phyloP scores from a whole-genome alignment of 768 basidiomycete genomes.

The Rhizopogon salebrosus region DNA sequence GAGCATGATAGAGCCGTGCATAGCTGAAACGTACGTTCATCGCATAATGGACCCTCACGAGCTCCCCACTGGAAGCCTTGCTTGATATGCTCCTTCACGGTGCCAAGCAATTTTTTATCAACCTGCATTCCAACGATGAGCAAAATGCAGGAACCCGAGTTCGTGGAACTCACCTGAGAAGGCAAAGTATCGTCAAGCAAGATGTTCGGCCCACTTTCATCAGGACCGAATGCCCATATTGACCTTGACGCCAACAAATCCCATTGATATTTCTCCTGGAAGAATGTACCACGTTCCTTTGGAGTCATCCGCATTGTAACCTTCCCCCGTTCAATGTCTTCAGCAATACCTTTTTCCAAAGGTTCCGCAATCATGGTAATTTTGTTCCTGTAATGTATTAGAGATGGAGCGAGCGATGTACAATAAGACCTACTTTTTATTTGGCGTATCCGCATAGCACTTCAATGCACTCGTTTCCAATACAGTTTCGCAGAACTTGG shows the following conservation, averaged over 20 bases:
- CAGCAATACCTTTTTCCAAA: slow-evolving; percentile 89
- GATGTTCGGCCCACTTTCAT: slow-evolving; percentile 91
- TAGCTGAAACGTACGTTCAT: slow-evolving; percentile 79
- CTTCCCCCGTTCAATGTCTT: slow-evolving; percentile 91
- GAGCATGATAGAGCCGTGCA: neutral
- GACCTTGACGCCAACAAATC: slow-evolving; percentile 95
- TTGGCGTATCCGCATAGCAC: slow-evolving; percentile 98
- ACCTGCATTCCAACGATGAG: slow-evolving; percentile 40
- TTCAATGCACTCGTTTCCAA: slow-evolving; percentile 96
- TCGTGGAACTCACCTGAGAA: slow-evolving; percentile 59
- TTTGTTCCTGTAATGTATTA: slow-evolving; percentile 65
- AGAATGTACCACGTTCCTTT: slow-evolving; percentile 93
- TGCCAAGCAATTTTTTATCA: slow-evolving; percentile 86
- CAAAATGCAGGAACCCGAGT: neutral
- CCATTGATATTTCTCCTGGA: slow-evolving; percentile 97
- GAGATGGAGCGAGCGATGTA: neutral
- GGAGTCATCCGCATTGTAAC: slow-evolving; percentile 93
- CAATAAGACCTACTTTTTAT: slow-evolving; percentile 78
- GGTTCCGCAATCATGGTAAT: slow-evolving; percentile 99
- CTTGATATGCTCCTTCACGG: slow-evolving; percentile 92
- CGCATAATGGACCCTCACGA: slow-evolving; percentile 94
- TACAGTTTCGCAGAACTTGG: slow-evolving; percentile 97
- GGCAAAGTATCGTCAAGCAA: slow-evolving; percentile 95
- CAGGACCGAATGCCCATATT: slow-evolving; percentile 99
- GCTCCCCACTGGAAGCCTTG: slow-evolving; percentile 99